Base-by-base conservation (phyloP, 1,284 basidiomycete genomes). In the Retiboletus fuscus region DNA sequence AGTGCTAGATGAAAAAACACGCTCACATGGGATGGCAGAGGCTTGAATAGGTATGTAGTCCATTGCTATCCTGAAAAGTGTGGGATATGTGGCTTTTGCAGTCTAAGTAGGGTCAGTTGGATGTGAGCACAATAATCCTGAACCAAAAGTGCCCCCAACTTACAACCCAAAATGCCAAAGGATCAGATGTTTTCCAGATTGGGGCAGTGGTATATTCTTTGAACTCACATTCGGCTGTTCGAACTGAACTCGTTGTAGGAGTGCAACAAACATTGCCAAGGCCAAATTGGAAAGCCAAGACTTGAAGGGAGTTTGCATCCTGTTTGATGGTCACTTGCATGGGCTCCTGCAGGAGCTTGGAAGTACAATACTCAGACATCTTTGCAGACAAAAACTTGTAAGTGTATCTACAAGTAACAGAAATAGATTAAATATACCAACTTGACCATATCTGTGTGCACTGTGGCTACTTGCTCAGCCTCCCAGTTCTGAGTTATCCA, bases 21-120 rank as follows among this genome's bases (percentile, higher is more conserved):
- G 4, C 26, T 71, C 47, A 5, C 67, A 69, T 2, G 47, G 68
- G 55, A 57, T 28, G 8, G 30, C 13, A 10, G 55, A 57, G 6
- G 30, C 55, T 34, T 57, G 55, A 57, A 72, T 64, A 2, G 68
- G 53, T 3, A 72, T 47, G 34, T 70, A 72, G 55, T 72, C 69
- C 71, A 72, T 70, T 6, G n/a, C 67, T 5, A 71, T 69, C 34
- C 34, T 34, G 8, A 34, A 34, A 34, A 34, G 4, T 8, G 8
- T 34, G 34, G 34, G 34, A 34, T 5, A 34, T 34, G 34, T 34
- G 34, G 8, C 34, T 34, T 34, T 34, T 34, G 34, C 34, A 34
- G 34, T 34, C 8, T 34, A 34, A 34, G 34, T 34, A 34, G 34
- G 34, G 34, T 34, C 34, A 34, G 34, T 34, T 34, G 34, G 34